phyloP scores from a whole-genome alignment of 352 stramenopile genomes.

The Plasmopara muralis region DNA sequence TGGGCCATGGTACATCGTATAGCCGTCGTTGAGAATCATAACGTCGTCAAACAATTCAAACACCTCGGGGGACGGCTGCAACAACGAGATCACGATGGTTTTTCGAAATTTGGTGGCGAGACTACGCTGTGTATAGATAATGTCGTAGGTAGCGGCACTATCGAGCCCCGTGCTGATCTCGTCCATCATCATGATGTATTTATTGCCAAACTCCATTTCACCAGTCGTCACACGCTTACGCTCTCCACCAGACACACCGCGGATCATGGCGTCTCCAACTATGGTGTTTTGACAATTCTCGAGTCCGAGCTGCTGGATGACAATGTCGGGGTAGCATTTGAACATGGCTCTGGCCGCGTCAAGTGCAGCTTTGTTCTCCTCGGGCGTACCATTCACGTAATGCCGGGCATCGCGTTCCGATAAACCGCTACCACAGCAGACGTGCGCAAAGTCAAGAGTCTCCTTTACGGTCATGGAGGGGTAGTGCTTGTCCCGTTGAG shows the following conservation, averaged over 20 bases:
- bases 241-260: constrained; percentile 67
- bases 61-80: constrained; percentile 89
- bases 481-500: constrained; percentile 34
- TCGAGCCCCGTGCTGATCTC: constrained; percentile 62
- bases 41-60: constrained; percentile 91
- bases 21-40: constrained; percentile 86
- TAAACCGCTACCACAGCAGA: constrained; percentile 32
- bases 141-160: constrained; percentile 56
- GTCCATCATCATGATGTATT: constrained; percentile 82
- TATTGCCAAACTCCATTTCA: constrained; percentile 82
- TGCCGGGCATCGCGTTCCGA: constrained; percentile 7
- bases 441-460: constrained; percentile 8
- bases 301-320: constrained; percentile 45
- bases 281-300: constrained; percentile 51
- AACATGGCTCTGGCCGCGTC: constrained; percentile 21
- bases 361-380: constrained; percentile 32
- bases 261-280: constrained; percentile 51
- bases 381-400: constrained; percentile 11
- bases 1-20: constrained; percentile 83
- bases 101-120: constrained; percentile 42
- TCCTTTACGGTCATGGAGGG: constrained; percentile 37
- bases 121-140: constrained; percentile 41
- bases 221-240: constrained; percentile 69
- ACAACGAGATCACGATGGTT: constrained; percentile 67
- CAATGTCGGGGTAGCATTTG: constrained; percentile 32